Evolutionary conservation across 495 filamentous ascomycete species (phyloP).

Genomic region (Aspergillus biplanus): DNA sequence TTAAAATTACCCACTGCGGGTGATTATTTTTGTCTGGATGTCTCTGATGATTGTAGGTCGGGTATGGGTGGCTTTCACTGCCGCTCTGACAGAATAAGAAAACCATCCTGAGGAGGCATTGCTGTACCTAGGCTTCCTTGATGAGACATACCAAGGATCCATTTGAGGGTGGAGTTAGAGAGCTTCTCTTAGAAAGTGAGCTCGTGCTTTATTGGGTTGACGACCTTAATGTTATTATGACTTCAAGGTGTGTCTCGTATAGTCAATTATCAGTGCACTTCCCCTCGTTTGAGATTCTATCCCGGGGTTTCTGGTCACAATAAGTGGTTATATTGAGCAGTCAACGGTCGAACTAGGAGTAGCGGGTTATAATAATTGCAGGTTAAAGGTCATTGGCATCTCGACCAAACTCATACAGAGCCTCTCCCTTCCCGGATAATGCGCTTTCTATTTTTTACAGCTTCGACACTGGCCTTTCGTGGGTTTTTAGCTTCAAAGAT

Average conservation of each 20-base stretch:
- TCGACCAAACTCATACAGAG: background rate
- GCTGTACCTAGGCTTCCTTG: too few species aligned
- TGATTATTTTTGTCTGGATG: too few species aligned
- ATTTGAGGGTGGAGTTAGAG: too few species aligned
- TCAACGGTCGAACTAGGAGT: background rate
- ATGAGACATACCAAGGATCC: too few species aligned
- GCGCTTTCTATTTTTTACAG: slow-evolving; percentile 4
- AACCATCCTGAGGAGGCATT: too few species aligned
- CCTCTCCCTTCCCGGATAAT: slow-evolving; percentile 6
- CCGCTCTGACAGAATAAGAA: too few species aligned
- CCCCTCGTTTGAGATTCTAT: background rate
- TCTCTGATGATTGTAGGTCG: too few species aligned
- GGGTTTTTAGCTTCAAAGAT: slow-evolving; percentile 19
- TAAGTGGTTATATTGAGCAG: background rate
- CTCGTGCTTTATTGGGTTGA: background rate
- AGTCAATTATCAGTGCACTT: background rate
- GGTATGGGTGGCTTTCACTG: too few species aligned
- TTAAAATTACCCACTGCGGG: too few species aligned
- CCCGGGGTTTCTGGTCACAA: background rate
- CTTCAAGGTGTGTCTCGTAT: background rate
- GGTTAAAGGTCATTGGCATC: background rate
- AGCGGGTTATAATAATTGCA: background rate
- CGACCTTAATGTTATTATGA: background rate
- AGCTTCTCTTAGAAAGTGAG: too few species aligned
- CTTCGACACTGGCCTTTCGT: slow-evolving; percentile 17